Evolutionary conservation across 768 basidiomycete genomes (phyloP), one percentile per base, ranked within the genome.

Genomic region (Termitomyces sp.): DNA sequence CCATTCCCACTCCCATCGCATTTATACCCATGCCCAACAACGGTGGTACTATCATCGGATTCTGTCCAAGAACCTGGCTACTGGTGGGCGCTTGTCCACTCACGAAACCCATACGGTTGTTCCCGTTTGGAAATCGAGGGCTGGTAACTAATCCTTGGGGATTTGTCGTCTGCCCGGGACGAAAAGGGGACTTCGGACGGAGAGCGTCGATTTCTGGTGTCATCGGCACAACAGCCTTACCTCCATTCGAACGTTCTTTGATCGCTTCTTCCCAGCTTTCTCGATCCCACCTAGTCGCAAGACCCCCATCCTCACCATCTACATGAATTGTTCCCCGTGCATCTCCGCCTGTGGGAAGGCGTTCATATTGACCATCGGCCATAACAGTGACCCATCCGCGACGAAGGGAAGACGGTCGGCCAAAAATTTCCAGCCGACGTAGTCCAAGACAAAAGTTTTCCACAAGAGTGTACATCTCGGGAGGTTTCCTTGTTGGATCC

Each of bases 371-470:
- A 5, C 81, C 84, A 3, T 85, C 83, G 1, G 79, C 79, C 44
- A 89, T 77, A 11, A 87, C 84, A n/a, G 92, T 91, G 11, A 97
- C 86, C 97, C 97, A 99, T 6, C 96, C 96, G 11, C 85, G 82
- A 0, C 95, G 83, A 6, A 91, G 73, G 0, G 83, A 85, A 25
- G 85, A 81, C 0, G 81, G 78, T 3, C 83, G 82, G 0, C 91
- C 93, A 61, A 94, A 98, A 12, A 99, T 73, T 67, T 98, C 94
- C 14, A 99, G 83, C 3, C 97, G 84, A 16, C 96, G 86, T 0
- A 89, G 81, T 5, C 95, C 97, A 49, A 97, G 86, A 67, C 95
- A 98, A 69, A 99, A 98, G 70, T 96, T 98, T 72, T 99, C 97
- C 67, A 98, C 89, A 41, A 99, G 81, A 5, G 88, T 87, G 73